Conservation (phyloP, 176 grass and related monocot species). For the Poa pratensis region DNA sequence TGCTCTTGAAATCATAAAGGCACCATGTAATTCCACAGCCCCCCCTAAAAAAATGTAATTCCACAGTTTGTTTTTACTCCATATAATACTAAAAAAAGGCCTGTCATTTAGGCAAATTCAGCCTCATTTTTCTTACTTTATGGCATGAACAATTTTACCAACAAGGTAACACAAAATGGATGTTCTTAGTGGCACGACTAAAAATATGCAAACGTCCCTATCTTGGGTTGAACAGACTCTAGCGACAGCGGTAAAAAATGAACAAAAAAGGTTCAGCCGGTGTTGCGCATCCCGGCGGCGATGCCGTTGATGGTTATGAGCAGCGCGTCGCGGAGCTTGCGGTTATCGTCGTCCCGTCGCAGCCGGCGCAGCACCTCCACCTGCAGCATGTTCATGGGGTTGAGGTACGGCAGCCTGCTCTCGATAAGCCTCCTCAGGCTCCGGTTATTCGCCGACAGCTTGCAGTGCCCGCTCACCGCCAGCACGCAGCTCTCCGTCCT, state of each 20-base stretch:
- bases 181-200: too few relatives aligned
- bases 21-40: too few relatives aligned
- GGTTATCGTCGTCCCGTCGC: slow-evolving; percentile 67
- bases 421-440: slow-evolving; percentile 74
- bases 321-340: slow-evolving; percentile 73
- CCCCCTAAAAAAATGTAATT: too few relatives aligned
- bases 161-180: too few relatives aligned
- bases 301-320: slow-evolving; percentile 97
- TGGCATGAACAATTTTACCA: too few relatives aligned
- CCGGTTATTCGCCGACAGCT: slow-evolving; percentile 71
- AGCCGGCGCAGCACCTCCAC: slow-evolving; percentile 81
- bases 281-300: slow-evolving; percentile 92
- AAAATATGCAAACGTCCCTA: too few relatives aligned
- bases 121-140: too few relatives aligned
- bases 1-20: too few relatives aligned
- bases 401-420: slow-evolving; percentile 74
- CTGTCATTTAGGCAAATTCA: too few relatives aligned
- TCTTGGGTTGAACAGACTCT: not conserved
- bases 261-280: slow-evolving; percentile 49
- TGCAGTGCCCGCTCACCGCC: slow-evolving; percentile 73
- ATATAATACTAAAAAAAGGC: too few relatives aligned
- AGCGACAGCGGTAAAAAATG: not conserved
- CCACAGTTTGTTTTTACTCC: too few relatives aligned
- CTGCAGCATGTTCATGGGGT: slow-evolving; percentile 91
- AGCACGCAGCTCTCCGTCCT: slow-evolving; percentile 68